Conservation (phyloP, 305 asterid genomes). For the Rubia balearica region DNA sequence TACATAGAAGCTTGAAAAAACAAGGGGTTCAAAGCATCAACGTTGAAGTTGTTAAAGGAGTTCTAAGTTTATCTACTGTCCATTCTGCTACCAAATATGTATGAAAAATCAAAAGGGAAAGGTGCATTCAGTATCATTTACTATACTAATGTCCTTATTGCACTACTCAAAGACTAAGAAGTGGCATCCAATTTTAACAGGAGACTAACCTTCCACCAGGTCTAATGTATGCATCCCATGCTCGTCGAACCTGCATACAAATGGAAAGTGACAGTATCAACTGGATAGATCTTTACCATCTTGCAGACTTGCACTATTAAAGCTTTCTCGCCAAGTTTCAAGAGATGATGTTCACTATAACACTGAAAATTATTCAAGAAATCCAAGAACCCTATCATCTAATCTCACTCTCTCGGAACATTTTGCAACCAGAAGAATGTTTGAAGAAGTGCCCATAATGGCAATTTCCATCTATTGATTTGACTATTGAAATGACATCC, state of each 20-base stretch:
- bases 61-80: neutral
- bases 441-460: neutral
- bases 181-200: neutral
- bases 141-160: no score
- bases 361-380: neutral
- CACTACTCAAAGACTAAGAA: no score
- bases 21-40: neutral
- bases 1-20: no score
- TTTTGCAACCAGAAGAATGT: neutral
- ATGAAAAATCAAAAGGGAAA: neutral
- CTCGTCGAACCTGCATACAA: conserved; percentile 68
- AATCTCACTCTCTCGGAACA: no score
- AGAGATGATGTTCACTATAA: neutral
- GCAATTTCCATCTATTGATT: neutral
- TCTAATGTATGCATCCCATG: conserved; percentile 82
- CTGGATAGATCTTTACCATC: neutral
- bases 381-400: neutral
- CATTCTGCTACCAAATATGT: neutral
- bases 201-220: conserved; percentile 83
- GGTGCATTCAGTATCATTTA: no score
- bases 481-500: neutral
- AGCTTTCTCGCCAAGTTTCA: neutral
- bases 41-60: neutral
- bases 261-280: conserved; percentile 2
- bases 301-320: neutral